Conservation (phyloP, 202 grass and related monocot species). For the Cymbopogon flexuosus region DNA sequence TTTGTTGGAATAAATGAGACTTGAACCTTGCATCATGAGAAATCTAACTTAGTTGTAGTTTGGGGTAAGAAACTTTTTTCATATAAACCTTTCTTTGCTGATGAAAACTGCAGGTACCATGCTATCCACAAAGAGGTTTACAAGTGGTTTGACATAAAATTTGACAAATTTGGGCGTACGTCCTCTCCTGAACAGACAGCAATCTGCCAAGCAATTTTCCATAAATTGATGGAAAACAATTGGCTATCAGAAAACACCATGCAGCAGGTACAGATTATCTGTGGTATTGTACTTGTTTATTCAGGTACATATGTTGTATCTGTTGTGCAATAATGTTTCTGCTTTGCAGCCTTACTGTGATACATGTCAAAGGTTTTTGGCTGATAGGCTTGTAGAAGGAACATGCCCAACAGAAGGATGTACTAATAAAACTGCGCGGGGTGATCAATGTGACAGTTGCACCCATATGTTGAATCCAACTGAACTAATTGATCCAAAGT, state of each 20-base stretch:
- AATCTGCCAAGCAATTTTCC: slow-evolving; percentile 57
- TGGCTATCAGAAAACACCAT: slow-evolving; percentile 63
- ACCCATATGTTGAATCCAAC: slow-evolving; percentile 85
- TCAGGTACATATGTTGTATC: slow-evolving; percentile 5
- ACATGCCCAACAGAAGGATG: slow-evolving; percentile 65
- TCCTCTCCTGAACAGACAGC: slow-evolving; percentile 52
- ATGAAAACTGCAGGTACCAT: slow-evolving; percentile 44
- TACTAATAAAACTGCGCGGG: slow-evolving; percentile 52
- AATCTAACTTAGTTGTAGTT: background rate
- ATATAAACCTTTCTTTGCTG: background rate
- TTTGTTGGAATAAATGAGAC: background rate
- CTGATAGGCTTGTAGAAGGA: slow-evolving; percentile 83
- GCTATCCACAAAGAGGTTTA: slow-evolving; percentile 65
- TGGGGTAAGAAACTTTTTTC: background rate
- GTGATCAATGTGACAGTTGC: slow-evolving; percentile 93
- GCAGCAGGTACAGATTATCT: slow-evolving; percentile 51
- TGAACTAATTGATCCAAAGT: slow-evolving; percentile 86
- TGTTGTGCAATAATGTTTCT: slow-evolving; percentile 11
- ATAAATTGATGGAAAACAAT: slow-evolving; percentile 43
- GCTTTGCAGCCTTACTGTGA: slow-evolving; percentile 73
- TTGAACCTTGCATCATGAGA: background rate
- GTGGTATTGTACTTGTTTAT: slow-evolving; percentile 7
- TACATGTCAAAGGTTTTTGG: slow-evolving; percentile 73
- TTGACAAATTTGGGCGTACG: slow-evolving; percentile 66
- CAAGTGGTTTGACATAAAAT: slow-evolving; percentile 66